Percentiles rank a stretch among this genome's conserved stretches.
These are phyloP conservation scores for Neocucurbitaria cava DNA, from an alignment of 2,329 filamentous ascomycete genomes.

Conservation along the genomic window DNA sequence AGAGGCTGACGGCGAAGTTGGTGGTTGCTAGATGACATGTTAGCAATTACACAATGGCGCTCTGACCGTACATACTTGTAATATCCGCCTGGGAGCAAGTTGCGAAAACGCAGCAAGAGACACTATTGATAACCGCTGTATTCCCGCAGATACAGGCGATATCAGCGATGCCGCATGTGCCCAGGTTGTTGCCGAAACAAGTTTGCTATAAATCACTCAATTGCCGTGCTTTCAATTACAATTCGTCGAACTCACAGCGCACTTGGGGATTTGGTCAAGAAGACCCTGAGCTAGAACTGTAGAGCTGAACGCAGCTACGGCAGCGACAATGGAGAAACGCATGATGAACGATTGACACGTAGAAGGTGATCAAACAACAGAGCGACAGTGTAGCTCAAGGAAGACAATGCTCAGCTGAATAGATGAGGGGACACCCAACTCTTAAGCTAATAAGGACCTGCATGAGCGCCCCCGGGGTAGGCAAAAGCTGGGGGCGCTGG, in stretches of 20 bases:
- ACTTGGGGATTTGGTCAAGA: conserved; percentile 34
- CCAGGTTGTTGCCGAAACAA: conserved; percentile 49
- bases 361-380: no score
- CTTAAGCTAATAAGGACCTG: background rate
- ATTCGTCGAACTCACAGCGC: conserved; percentile 25
- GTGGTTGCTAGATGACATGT: conserved; percentile 35
- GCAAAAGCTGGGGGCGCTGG: background rate
- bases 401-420: background rate
- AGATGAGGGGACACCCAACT: background rate
- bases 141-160: conserved; percentile 55
- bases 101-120: conserved; percentile 55
- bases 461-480: background rate
- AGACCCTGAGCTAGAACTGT: conserved; percentile 32
- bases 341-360: conserved; percentile 18
- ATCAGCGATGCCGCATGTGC: conserved; percentile 49
- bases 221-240: background rate
- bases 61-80: conserved; percentile 3
- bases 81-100: conserved; percentile 48
- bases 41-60: background rate
- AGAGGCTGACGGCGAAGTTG: conserved; percentile 51
- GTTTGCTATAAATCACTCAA: conserved; percentile 25
- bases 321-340: conserved; percentile 35
- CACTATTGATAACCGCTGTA: conserved; percentile 40
- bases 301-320: conserved; percentile 33
- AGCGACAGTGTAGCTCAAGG: background rate